phyloP scores from a whole-genome alignment of 306 rosid genomes.

The Casuarina equisetifolia region DNA sequence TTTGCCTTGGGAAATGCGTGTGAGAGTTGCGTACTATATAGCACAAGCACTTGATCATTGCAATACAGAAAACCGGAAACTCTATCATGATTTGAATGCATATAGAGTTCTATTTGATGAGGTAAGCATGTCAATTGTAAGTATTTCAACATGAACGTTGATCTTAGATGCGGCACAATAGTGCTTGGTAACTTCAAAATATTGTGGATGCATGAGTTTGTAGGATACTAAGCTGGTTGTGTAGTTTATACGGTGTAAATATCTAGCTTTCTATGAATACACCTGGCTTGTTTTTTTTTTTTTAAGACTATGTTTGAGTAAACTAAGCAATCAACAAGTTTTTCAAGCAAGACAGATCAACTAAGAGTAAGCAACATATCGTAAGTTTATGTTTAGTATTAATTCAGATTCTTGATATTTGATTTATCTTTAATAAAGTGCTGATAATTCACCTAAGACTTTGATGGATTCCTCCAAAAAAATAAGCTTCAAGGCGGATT shows the following conservation, averaged over 20 bases:
- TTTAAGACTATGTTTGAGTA: not conserved
- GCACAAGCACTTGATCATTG: conserved; percentile 91
- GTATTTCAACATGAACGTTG: not conserved
- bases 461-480: not conserved
- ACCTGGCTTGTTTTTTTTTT: not conserved
- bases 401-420: not conserved
- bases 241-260: not conserved
- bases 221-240: not conserved
- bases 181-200: not conserved
- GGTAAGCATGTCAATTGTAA: conserved; percentile 43
- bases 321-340: not conserved
- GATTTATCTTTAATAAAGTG: not conserved
- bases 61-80: conserved; percentile 69
- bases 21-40: conserved; percentile 79
- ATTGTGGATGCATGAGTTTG: not conserved
- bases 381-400: not conserved
- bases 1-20: conserved; percentile 94
- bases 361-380: not conserved
- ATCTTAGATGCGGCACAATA: not conserved
- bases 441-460: not conserved
- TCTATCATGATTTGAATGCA: conserved; percentile 88
- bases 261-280: not conserved
- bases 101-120: conserved; percentile 85
- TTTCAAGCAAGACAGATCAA: not conserved
- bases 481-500: not conserved